Base-by-base conservation (phyloP, 768 basidiomycete genomes). In the Boletus pseudo-olivaceus region DNA sequence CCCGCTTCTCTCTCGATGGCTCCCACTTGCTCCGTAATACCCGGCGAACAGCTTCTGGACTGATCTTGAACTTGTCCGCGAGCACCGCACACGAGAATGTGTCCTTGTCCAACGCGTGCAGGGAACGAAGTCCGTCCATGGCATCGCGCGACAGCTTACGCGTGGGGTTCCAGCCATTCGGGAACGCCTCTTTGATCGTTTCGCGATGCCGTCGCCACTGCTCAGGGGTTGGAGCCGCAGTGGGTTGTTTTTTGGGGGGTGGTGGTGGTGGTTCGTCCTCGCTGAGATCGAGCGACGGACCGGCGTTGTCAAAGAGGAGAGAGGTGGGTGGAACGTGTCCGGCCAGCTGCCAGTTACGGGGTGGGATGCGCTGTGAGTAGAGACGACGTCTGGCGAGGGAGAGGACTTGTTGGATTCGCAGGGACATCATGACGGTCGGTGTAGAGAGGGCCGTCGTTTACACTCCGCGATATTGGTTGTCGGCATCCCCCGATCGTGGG, bases 121-220 rank as follows among this genome's bases (percentile, higher is more conserved):
- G 75, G 43, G 82, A 76, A 37, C 87, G 82, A 54, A 94, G 69
- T 15, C 85, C 84, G 58, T 87, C 85, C 90, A 93, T 93, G 34
- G 90, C 90, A 62, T 88, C 85, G 51, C 88, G 80, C 14, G 89
- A 89, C 49, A 94, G 67, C 66, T 90, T 90, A 62, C 83, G 84
- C 53, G 87, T 86, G 26, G 92, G 92, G 47, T 76, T 74, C 91
- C 91, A 94, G 42, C 85, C 85, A 10, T 72, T 68, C 27, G 85
- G 86, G 64, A 87, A 88, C 4, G 68, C 62, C 57, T 79, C 73
- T 51, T 76, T 78, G 54, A 88, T 74, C 11, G 71, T 62, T 41
- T 72, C 67, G 40, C 82, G 79, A 68, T 88, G 84, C 20, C 64
- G 69, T 55, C 69, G 71, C 75, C 75, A 77, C 65, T 80, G 73